Evolutionary conservation across 2,329 filamentous ascomycete species (phyloP), one percentile per base, ranked within the genome.

Genomic region (Talaromyces amestolkiae): DNA sequence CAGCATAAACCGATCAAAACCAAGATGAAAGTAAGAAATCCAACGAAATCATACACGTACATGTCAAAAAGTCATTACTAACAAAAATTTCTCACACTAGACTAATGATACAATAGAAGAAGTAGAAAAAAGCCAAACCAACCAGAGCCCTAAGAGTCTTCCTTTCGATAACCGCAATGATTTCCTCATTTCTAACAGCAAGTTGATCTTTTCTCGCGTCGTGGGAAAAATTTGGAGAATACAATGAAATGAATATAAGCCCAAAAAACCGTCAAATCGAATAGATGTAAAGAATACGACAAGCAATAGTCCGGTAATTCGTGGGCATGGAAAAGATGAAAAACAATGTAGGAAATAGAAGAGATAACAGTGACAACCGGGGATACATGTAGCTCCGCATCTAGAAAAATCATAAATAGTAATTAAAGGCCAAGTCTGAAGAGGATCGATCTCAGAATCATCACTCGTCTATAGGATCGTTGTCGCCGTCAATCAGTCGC

Each of bases 401-500:
- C 39, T 59, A 58, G 17, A 59, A 43, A 45, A 59, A 45, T 58
- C 35, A 59, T 45, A 31, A 59, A 31, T 11, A 17, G 31, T 31
- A 19, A 43, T 59, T 31, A 31, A 31, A 6, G 6, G 24, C n/a
- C 10, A 45, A 59, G 22, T 27, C 13, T n/a, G 39, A 59, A 45
- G n/a, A 45, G n/a, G 24, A 45, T 45, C 2, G 15, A 59, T 15
- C 10, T 43, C 9, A n/a, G 15, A 19, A 19, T 45, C 37, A 59
- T 65, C 64, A 66, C 58, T 67, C 71, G 70, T 73, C 49, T 70
- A 45, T 59, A 49, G 59, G 71, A 58, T 79, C 79, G 43, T 78
- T 77, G 59, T 80, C 79, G 1, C 79, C 79, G 70, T 81, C 79
- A 49, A 81, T 78, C 58, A 81, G 73, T 37, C 77, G 74, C 61